Percentiles rank a stretch among this genome's conserved stretches.
Evolutionary conservation across 768 basidiomycete genomes (phyloP).

Genomic region (Amylocystis lapponica): DNA sequence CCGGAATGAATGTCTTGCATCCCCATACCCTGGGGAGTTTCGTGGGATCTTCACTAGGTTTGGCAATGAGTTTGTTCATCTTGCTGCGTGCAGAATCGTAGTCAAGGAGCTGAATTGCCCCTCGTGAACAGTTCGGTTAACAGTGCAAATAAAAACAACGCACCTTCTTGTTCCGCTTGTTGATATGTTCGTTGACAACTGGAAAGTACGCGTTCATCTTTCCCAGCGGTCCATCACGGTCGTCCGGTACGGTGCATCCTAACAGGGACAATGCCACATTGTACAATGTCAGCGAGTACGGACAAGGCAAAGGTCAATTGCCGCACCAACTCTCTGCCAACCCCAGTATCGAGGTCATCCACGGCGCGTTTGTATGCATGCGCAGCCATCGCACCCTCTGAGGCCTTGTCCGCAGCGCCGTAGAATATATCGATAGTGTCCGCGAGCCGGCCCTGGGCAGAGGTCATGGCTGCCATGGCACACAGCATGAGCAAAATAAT

Average conservation of each 20-base stretch:
- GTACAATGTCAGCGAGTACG: not conserved
- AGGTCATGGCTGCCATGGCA: constrained; percentile 70
- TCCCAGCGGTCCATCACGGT: constrained; percentile 94
- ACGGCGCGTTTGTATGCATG: constrained; percentile 95
- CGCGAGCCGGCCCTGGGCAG: constrained; percentile 87
- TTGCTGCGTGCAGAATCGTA: constrained; percentile 91
- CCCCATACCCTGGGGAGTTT: constrained; percentile 74
- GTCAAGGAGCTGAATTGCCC: constrained; percentile 68
- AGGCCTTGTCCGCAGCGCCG: constrained; percentile 72
- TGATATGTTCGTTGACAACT: constrained; percentile 86
- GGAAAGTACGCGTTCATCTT: constrained; percentile 97
- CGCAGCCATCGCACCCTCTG: constrained; percentile 93
- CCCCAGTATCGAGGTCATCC: constrained; percentile 84
- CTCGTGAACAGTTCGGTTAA: not conserved
- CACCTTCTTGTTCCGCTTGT: constrained; percentile 96
- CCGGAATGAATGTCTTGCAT: not conserved
- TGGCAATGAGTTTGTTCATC: constrained; percentile 84
- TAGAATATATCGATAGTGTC: constrained; percentile 95
- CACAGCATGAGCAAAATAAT: not conserved
- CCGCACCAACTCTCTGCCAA: constrained; percentile 80
- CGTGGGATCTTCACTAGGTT: constrained; percentile 89
- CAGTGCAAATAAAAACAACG: not conserved
- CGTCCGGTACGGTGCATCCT: constrained; percentile 94
- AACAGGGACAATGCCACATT: not conserved
- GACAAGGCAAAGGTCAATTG: not conserved